Evolutionary conservation across 2,329 filamentous ascomycete genomes (phyloP), one percentile per base, ranked within the genome.

Genomic region (Venturia pyrina): DNA sequence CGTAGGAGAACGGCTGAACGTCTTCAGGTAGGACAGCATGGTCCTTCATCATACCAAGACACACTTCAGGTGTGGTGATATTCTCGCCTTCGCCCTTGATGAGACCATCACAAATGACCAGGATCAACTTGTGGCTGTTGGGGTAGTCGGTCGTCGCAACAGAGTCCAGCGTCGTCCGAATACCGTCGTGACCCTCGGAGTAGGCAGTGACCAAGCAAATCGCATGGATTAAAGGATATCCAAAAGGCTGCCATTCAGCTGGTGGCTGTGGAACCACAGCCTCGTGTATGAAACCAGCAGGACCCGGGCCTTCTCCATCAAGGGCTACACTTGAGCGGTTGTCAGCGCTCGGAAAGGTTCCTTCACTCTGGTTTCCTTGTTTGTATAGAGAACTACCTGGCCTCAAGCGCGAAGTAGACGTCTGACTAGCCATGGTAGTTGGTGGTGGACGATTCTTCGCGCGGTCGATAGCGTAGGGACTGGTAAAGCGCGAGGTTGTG

Each of bases 131-230:
- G 83, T 99, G 96, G 76, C 93, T 98, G 83, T 99, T 99, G 62
- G 95, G 95, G 72, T 99, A 99, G 76, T 99, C 96, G 3, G 95
- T 99, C 78, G 91, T 96, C 62, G 93, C 95, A 74, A 99, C 89
- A 0, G 95, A 99, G 78, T 99, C 93, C 37, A 99, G 81, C 0
- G 95, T 99, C 0, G 93, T 96, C 61, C 95, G 89, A 66, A 99
- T 85, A 73, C 93, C 95, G 67, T 96, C 89, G 69, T 89, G 91
- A 70, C 95, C 95, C 80, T 99, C 95, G 0, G 95, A 99, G 76
- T 99, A 99, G 21, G 92, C 92, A 34, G 96, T 99, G 63, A 99
- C 93, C 69, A 99, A 79, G 76, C 93, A 98, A 74, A 99, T 92
- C 0, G 90, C 84, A 77, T 99, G 95, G 60, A 93, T 95, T 69